These are phyloP conservation scores for Phtheirospermum japonicum DNA, from an alignment of 257 asterid genomes.

Conservation along the genomic window DNA sequence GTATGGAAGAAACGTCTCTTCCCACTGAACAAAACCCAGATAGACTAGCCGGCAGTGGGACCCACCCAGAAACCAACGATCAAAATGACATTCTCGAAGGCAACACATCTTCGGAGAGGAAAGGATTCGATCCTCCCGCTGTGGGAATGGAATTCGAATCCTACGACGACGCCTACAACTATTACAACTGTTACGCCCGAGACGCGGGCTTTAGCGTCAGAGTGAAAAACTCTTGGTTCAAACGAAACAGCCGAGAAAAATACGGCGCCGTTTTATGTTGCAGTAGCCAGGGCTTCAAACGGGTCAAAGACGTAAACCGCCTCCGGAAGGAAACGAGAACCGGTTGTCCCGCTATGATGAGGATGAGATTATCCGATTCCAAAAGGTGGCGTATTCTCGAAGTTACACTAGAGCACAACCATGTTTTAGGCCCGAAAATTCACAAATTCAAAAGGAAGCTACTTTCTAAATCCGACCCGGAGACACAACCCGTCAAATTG, in stretches of 20 bases:
- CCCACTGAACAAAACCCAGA: conserved; percentile 35
- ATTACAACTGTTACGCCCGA: conserved; percentile 64
- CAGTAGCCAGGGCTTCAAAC: conserved; percentile 84
- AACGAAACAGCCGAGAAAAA: conserved; percentile 81
- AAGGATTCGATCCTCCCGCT: conserved; percentile 61
- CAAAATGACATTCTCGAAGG: conserved; percentile 31
- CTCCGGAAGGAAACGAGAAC: conserved; percentile 78
- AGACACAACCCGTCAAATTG: conserved; percentile 52
- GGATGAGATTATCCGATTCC: conserved; percentile 64
- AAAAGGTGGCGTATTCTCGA: conserved; percentile 80
- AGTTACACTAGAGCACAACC: conserved; percentile 74
- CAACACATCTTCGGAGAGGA: conserved; percentile 27
- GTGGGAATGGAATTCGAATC: conserved; percentile 82
- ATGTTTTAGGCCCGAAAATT: conserved; percentile 53
- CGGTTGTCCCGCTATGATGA: conserved; percentile 81
- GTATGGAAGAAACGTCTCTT: conserved; percentile 53
- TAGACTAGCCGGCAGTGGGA: conserved; percentile 24
- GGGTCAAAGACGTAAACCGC: conserved; percentile 69
- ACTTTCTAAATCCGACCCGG: conserved; percentile 40
- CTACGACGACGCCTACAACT: conserved; percentile 81
- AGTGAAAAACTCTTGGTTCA: conserved; percentile 84
- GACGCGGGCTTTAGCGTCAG: conserved; percentile 77
- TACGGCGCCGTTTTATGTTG: conserved; percentile 90
- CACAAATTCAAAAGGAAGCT: conserved; percentile 51
- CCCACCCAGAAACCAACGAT: conserved; percentile 28